Evolutionary conservation across 495 filamentous ascomycete species (phyloP), one percentile per base, ranked within the genome.

Genomic region (Xylaria palmicola): DNA sequence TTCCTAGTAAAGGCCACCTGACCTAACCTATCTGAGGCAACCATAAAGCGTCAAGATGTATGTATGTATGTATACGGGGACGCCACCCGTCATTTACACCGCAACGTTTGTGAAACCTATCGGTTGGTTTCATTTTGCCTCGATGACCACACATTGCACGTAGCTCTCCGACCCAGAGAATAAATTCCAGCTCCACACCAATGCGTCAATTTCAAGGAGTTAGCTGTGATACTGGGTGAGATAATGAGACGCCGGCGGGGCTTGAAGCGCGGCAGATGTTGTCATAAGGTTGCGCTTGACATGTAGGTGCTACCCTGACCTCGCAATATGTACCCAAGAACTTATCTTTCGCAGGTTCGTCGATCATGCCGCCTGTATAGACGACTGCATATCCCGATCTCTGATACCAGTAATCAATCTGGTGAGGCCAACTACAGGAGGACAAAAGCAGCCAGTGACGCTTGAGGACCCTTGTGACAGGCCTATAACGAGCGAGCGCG

Each of bases 361-460:
- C 32, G 12, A 43, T 55, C 15, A 55, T 55, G 24, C 51, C 26
- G n/a, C 27, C 40, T 15, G 34, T 55, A n/a, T n/a, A 43, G 8
- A 43, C 34, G 32, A 40, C 26, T n/a, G 52, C 15, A 20, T 56
- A 56, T 20, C 26, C 63, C 44, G 37, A 13, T 24, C 51, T 29
- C 15, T 64, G 19, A 29, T 32, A 44, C 19, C 15, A 8, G 34
- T 20, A 8, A 75, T 77, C 15, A 8, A 75, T 77, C 15, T 76
- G 75, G 6, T 74, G 75, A 7, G 67, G 57, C 32, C 61, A 61
- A 5, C 15, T 10, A 9, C n/a, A 19, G 19, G 24, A 19, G 48
- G 29, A 15, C 29, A 22, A 10, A 27, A 22, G n/a, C n/a, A n/a
- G n/a, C n/a, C n/a, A n/a, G n/a, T n/a, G n/a, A n/a, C n/a, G n/a